Evolutionary conservation across 2,329 filamentous ascomycete species (phyloP).

Genomic region (Epichloe uncinata): DNA sequence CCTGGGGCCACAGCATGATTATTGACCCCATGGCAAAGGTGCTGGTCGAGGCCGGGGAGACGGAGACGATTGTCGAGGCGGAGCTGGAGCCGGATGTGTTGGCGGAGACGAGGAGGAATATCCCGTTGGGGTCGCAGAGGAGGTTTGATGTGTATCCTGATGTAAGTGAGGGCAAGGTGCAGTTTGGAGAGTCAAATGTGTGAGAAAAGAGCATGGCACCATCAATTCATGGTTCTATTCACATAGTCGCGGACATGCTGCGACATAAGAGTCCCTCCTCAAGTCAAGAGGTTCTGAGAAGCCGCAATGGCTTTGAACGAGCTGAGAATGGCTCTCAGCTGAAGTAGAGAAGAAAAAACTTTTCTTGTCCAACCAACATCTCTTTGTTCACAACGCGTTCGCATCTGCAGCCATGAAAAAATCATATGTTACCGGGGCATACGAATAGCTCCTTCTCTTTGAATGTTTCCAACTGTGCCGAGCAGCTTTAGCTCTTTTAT

Average conservation of each 20-base stretch:
- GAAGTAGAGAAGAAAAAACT: not conserved
- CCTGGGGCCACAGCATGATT: slow-evolving; percentile 84
- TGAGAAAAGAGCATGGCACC: not conserved
- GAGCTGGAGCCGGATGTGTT: slow-evolving; percentile 58
- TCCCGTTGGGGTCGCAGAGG: slow-evolving; percentile 73
- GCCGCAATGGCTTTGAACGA: not conserved
- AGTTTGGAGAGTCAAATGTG: slow-evolving; percentile 17
- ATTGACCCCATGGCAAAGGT: slow-evolving; percentile 78
- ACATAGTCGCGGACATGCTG: not conserved
- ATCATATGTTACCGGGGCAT: not conserved
- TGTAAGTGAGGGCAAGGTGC: slow-evolving; percentile 50
- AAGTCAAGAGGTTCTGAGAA: not conserved
- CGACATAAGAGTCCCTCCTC: not conserved
- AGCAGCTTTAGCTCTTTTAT: slow-evolving; percentile 20
- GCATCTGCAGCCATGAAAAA: not conserved
- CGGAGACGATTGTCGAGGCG: slow-evolving; percentile 61
- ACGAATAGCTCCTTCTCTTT: not conserved
- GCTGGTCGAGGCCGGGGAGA: slow-evolving; percentile 67
- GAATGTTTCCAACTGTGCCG: not conserved
- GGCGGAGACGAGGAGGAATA: slow-evolving; percentile 62
- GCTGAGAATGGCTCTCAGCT: not conserved
- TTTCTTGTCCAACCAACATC: not conserved
- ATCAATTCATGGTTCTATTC: not conserved
- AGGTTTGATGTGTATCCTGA: slow-evolving; percentile 94
- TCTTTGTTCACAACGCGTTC: not conserved